Conservation (phyloP, 441 rosid genomes). For the Sinapis alba region DNA sequence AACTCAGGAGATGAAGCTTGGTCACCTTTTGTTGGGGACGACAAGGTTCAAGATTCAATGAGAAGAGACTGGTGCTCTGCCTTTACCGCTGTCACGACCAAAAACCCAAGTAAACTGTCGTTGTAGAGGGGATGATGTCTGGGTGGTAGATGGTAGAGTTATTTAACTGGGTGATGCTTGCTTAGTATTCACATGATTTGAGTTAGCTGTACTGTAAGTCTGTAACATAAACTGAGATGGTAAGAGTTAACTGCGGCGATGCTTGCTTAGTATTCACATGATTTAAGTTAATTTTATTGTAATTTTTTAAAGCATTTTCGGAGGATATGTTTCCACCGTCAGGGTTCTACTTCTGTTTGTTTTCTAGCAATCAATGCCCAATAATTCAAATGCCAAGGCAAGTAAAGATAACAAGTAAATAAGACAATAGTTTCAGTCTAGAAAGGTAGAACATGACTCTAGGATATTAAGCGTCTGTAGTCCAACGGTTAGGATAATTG, state of each 20-base stretch:
- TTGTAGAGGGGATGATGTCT: not conserved
- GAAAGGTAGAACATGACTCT: too few species aligned
- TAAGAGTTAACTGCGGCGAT: too few species aligned
- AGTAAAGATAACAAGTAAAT: not conserved
- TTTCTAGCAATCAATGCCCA: not conserved
- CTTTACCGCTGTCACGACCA: conserved; percentile 39
- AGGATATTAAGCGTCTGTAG: conserved; percentile 38
- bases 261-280: conserved; percentile 7
- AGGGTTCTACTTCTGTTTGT: not conserved
- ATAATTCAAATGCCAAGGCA: not conserved
- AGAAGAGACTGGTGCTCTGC: conserved; percentile 58
- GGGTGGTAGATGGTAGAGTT: conserved; percentile 8
- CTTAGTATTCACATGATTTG: conserved; percentile 1
- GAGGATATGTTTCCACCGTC: not conserved
- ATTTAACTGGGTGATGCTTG: not conserved
- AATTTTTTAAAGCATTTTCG: not conserved
- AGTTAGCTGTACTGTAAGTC: not conserved
- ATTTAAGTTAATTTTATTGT: not conserved
- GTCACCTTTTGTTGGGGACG: conserved; percentile 52
- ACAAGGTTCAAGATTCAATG: conserved; percentile 49
- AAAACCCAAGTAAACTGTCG: conserved; percentile 32
- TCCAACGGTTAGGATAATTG: conserved; percentile 98
- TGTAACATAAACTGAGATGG: too few species aligned
- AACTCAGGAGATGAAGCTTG: conserved; percentile 45
- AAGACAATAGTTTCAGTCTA: too few species aligned